phyloP scores from a whole-genome alignment of 1,284 basidiomycete genomes.

The Hypsizygus ulmarius region DNA sequence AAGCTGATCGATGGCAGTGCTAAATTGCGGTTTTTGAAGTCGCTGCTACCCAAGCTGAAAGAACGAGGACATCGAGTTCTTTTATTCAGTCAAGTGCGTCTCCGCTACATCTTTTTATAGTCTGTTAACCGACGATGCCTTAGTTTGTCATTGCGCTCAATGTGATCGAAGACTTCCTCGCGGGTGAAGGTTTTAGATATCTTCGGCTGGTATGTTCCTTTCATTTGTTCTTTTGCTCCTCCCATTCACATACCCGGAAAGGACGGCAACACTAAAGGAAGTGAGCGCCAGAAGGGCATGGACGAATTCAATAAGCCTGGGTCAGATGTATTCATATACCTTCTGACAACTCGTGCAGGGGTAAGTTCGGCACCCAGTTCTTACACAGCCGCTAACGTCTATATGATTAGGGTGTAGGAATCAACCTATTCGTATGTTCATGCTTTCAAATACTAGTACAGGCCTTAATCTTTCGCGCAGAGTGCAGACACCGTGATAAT shows the following conservation, averaged over 20 bases:
- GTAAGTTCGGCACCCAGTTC: slow-evolving; percentile 41
- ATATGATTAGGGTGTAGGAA: slow-evolving; percentile 64
- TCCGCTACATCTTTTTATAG: slow-evolving; percentile 2
- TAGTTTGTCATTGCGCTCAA: slow-evolving; percentile 92
- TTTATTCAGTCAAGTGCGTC: slow-evolving; percentile 90
- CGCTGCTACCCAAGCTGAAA: slow-evolving; percentile 84
- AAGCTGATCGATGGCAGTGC: slow-evolving; percentile 83
- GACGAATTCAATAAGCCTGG: slow-evolving; percentile 88
- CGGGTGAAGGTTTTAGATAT: slow-evolving; percentile 87
- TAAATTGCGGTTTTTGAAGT: slow-evolving; percentile 84
- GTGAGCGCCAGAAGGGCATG: slow-evolving; percentile 89
- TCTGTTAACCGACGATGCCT: slow-evolving; percentile 1
- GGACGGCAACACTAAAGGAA: slow-evolving; percentile 90
- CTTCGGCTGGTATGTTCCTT: slow-evolving; percentile 72
- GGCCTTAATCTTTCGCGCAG: slow-evolving; percentile 24
- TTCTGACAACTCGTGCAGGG: slow-evolving; percentile 93
- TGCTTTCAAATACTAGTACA: neutral
- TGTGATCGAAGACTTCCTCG: slow-evolving; percentile 90
- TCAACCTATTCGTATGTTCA: slow-evolving; percentile 68
- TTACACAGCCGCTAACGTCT: slow-evolving; percentile 6
- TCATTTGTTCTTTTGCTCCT: slow-evolving; percentile 7
- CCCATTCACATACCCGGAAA: slow-evolving; percentile 33
- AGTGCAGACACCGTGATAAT: slow-evolving; percentile 91
- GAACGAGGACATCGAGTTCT: slow-evolving; percentile 91
- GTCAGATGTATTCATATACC: slow-evolving; percentile 88